Base-by-base conservation (phyloP, 2,329 filamentous ascomycete species). In the Fusarium austroafricanum region DNA sequence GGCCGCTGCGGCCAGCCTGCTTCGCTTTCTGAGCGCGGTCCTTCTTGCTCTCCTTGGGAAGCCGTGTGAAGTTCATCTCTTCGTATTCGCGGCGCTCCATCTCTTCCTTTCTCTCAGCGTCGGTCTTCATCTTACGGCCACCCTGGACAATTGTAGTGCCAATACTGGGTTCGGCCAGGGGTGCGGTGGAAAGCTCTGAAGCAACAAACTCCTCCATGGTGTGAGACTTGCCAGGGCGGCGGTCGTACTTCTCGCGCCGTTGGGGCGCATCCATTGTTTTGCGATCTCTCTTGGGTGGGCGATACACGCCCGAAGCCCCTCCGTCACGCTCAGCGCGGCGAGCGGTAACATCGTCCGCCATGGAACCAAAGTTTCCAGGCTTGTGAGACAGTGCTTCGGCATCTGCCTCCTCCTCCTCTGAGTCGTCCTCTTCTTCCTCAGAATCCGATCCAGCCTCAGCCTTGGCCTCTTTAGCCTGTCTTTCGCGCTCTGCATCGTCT, bases 181-280 rank as follows among this genome's bases (percentile, higher is more conserved):
- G 96, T 3, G 93, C 93, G 8, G 86, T 80, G 0, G 93, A 94
- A 61, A 98, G 85, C 79, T 99, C 96, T 18, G 92, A 89, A 49
- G 87, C 89, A 67, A 99, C 89, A 74, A 96, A 99, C 75, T 98
- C 95, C 75, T 98, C 94, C 75, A 99, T 89, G 1, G 94, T 93
- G 45, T 90, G 89, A 0, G 94, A 97, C 75, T 92, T 92, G 64
- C 87, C 84, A 4, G 88, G 87, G 40, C 87, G 84, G 40, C 88
- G 87, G 5, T 89, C 84, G 29, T 82, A 79, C 66, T 89, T 89
- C 64, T 90, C 88, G 23, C 75, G 77, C 47, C 86, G 84, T 60
- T 89, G 86, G 18, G 88, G 87, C 2, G 89, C 88, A 10, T 93
- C 92, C 89, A 98, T 95, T 12, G 92, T 84, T 3, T 92, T 94